These are phyloP conservation scores for Annulohypoxylon maeteangense DNA, from an alignment of 495 filamentous ascomycete species.

Conservation along the genomic window DNA sequence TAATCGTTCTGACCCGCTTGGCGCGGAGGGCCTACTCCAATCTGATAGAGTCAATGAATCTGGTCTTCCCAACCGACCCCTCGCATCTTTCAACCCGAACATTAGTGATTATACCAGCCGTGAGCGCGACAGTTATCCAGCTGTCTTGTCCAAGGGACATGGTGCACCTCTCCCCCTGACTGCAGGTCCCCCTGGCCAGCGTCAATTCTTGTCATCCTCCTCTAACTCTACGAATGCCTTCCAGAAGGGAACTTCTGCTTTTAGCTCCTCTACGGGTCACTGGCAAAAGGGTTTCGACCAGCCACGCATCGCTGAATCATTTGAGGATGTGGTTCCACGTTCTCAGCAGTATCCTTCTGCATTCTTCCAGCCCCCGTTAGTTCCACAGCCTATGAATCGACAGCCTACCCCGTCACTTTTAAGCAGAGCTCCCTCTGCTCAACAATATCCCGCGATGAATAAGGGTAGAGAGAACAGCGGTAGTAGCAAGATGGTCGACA, in stretches of 20 bases:
- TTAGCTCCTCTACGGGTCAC: conserved; percentile 35
- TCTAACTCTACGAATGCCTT: conserved; percentile 40
- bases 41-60: conserved; percentile 24
- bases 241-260: conserved; percentile 34
- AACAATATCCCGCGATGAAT: neutral
- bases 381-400: conserved; percentile 4
- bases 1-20: neutral
- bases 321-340: conserved; percentile 24
- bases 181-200: conserved; percentile 60
- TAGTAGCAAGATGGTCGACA: conserved; percentile 32
- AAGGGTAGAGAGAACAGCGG: neutral
- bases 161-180: conserved; percentile 58
- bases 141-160: conserved; percentile 44
- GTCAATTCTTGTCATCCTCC: conserved; percentile 48
- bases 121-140: conserved; percentile 25
- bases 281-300: conserved; percentile 27
- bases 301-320: conserved; percentile 38
- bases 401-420: conserved; percentile 6
- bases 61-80: conserved; percentile 3
- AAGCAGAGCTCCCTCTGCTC: conserved; percentile 5
- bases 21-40: conserved; percentile 13
- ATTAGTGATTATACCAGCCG: conserved; percentile 1
- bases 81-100: neutral
- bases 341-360: conserved; percentile 5
- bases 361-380: neutral